phyloP scores from a whole-genome alignment of 2,329 filamentous ascomycete species.

The Aureobasidium musti region DNA sequence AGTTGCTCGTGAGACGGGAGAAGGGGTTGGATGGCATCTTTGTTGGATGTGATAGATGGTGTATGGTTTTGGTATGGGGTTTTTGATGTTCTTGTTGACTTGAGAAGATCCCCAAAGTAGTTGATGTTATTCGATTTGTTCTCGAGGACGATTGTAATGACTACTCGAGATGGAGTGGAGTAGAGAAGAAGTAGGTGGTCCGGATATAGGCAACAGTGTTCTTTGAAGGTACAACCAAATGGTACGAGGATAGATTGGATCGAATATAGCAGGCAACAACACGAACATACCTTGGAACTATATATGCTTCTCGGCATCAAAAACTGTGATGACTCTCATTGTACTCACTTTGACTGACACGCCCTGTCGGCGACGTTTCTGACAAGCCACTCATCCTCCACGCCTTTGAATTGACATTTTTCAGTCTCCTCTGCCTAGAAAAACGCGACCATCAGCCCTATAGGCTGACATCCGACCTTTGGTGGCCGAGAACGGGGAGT shows the following conservation, averaged over 20 bases:
- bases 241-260: not conserved
- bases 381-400: not conserved
- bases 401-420: slow-evolving; percentile 6
- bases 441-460: slow-evolving; percentile 18
- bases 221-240: slow-evolving; percentile 1
- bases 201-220: not conserved
- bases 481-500: not conserved
- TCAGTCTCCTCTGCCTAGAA: not conserved
- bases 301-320: not conserved
- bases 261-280: not conserved
- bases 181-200: not conserved
- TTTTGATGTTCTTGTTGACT: no score
- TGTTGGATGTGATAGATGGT: not conserved
- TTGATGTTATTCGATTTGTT: not conserved
- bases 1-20: not conserved
- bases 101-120: not conserved
- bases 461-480: slow-evolving; percentile 12
- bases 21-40: slow-evolving; percentile 24
- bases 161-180: not conserved
- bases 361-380: slow-evolving; percentile 9
- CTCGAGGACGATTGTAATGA: not conserved
- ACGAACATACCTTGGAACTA: not conserved
- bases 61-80: not conserved
- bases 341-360: not conserved
- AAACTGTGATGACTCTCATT: not conserved